Evolutionary conservation across 75 land plant genomes (phyloP).

Genomic region (Selaginella tamariscina): DNA sequence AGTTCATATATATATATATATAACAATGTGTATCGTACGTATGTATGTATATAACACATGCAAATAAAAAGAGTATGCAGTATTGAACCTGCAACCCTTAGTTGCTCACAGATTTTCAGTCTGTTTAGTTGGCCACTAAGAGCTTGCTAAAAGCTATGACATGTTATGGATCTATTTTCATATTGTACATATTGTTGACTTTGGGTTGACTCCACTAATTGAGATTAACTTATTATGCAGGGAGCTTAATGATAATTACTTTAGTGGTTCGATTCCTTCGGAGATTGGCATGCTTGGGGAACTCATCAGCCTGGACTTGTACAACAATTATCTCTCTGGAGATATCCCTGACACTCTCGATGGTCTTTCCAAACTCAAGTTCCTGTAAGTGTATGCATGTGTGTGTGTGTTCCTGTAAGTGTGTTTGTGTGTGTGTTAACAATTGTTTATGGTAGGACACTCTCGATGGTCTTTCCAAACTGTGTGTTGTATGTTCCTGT

Average conservation of each 20-base stretch:
- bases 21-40: too few species aligned
- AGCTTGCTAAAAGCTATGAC: not conserved
- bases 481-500: not conserved
- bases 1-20: not conserved
- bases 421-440: not conserved
- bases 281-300: not conserved
- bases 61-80: not conserved
- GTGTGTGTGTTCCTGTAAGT: not conserved
- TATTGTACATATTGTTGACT: not conserved
- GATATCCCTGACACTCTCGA: not conserved
- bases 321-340: slow-evolving; percentile 2
- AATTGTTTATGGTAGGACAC: not conserved
- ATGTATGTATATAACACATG: too few species aligned
- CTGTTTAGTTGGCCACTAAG: not conserved
- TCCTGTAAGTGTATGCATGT: not conserved
- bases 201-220: not conserved
- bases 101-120: slow-evolving; percentile 1
- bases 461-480: too few species aligned
- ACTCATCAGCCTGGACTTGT: slow-evolving; percentile 9
- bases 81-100: not conserved
- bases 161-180: too few species aligned
- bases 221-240: not conserved
- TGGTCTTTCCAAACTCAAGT: not conserved
- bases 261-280: slow-evolving; percentile 4
- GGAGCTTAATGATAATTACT: slow-evolving; percentile 2